A percentile compares a stretch with the other conserved stretches of the same genome.
These are phyloP conservation scores for Camelina sativa DNA, from an alignment of 345 rosid genomes.

Conservation along the genomic window DNA sequence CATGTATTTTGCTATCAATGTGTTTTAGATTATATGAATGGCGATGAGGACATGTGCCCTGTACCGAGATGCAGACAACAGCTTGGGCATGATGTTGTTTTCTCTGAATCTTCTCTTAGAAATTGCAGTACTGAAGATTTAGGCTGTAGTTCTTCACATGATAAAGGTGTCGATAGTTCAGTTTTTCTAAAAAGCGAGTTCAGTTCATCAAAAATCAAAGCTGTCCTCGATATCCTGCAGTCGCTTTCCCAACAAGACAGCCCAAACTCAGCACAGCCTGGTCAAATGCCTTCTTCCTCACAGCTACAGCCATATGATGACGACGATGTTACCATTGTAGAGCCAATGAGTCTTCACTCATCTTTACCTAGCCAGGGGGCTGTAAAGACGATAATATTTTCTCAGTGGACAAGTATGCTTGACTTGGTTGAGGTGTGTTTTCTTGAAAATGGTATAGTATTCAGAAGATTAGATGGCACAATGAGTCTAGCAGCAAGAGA, in stretches of 20 bases:
- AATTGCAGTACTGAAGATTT: slow-evolving; percentile 54
- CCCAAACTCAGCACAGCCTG: slow-evolving; percentile 46
- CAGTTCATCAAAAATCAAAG: slow-evolving; percentile 77
- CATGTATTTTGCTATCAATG: slow-evolving; percentile 94
- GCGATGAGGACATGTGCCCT: slow-evolving; percentile 90
- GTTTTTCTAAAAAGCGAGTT: slow-evolving; percentile 52
- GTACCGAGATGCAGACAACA: slow-evolving; percentile 69
- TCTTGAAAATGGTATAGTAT: slow-evolving; percentile 52
- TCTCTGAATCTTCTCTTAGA: slow-evolving; percentile 72
- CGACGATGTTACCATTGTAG: slow-evolving; percentile 46
- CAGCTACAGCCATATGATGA: slow-evolving; percentile 40
- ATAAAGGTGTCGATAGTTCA: slow-evolving; percentile 50
- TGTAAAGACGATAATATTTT: slow-evolving; percentile 82
- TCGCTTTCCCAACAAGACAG: slow-evolving; percentile 48
- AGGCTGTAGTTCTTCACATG: slow-evolving; percentile 48
- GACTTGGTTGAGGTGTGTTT: slow-evolving; percentile 72
- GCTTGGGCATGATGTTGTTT: slow-evolving; percentile 75
- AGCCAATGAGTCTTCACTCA: slow-evolving; percentile 49
- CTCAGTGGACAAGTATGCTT: slow-evolving; percentile 97
- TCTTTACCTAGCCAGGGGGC: slow-evolving; percentile 53
- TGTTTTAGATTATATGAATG: slow-evolving; percentile 69
- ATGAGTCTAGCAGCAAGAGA: slow-evolving; percentile 84
- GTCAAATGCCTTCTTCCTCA: slow-evolving; percentile 45
- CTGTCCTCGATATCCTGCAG: slow-evolving; percentile 74
- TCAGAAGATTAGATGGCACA: slow-evolving; percentile 92